These are phyloP conservation scores for Hyaloscypha finlandica DNA, from an alignment of 495 filamentous ascomycete genomes.

Conservation along the genomic window DNA sequence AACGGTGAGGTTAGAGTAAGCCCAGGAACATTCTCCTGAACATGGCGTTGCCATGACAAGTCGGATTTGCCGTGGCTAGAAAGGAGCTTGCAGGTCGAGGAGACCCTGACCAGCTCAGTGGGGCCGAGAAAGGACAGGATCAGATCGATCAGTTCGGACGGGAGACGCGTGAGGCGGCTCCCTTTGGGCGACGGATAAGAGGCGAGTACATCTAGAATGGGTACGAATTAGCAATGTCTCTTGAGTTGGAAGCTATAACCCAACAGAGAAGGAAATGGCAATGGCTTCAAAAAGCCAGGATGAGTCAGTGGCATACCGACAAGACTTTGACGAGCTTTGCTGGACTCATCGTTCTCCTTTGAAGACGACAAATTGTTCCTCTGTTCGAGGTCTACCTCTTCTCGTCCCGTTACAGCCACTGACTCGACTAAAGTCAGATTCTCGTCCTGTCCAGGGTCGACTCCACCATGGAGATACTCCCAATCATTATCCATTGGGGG, in stretches of 20 bases:
- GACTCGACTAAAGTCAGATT: constrained; percentile 21
- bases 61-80: constrained; percentile 55
- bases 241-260: background rate
- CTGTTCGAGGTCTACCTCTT: background rate
- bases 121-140: constrained; percentile 64
- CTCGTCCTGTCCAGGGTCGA: constrained; percentile 25
- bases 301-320: background rate
- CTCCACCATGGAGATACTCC: constrained; percentile 26
- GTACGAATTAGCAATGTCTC: background rate
- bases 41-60: constrained; percentile 60
- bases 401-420: constrained; percentile 2
- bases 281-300: background rate
- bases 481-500: constrained; percentile 26
- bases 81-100: constrained; percentile 56
- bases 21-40: constrained; percentile 63
- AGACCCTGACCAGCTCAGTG: constrained; percentile 54
- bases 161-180: constrained; percentile 47
- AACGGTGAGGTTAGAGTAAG: constrained; percentile 52
- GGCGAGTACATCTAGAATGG: background rate
- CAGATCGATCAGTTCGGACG: constrained; percentile 61
- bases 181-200: background rate
- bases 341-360: background rate
- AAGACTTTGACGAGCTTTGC: constrained; percentile 10
- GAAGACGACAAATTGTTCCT: background rate
- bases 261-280: background rate